phyloP scores from a whole-genome alignment of 352 stramenopile genomes.

The Phytophthora multivora region DNA sequence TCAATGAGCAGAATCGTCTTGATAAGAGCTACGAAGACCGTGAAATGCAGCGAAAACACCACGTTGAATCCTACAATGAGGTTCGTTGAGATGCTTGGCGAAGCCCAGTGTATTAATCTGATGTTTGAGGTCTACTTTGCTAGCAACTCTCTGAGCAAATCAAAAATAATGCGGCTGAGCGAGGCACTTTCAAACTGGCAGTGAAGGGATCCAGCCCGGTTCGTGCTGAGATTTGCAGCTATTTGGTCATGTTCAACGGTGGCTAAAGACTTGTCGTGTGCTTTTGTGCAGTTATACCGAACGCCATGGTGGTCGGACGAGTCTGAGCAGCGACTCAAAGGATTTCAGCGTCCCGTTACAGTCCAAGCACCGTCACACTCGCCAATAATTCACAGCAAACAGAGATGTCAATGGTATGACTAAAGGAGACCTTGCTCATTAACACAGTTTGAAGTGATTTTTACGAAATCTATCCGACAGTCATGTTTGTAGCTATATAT shows the following conservation, averaged over 20 bases:
- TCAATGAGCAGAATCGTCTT: conserved; percentile 21
- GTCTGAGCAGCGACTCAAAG: conserved; percentile 31
- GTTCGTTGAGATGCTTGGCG: conserved; percentile 8
- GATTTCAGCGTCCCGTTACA: conserved; percentile 23
- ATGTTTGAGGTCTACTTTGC: background rate
- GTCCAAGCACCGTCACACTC: conserved; percentile 15
- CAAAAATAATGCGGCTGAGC: conserved; percentile 28
- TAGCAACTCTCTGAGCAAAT: conserved; percentile 40
- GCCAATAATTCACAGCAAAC: conserved; percentile 40
- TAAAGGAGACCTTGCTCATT: conserved; percentile 12
- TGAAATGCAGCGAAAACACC: conserved; percentile 22
- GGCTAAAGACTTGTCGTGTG: background rate
- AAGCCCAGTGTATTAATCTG: background rate
- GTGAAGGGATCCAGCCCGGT: conserved; percentile 37
- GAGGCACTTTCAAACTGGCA: conserved; percentile 22
- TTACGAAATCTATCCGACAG: too few species aligned
- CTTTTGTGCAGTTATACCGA: conserved; percentile 29
- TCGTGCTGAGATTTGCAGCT: background rate
- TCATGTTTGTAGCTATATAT: too few species aligned
- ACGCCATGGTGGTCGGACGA: conserved; percentile 54
- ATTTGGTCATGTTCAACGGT: background rate
- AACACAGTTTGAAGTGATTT: too few species aligned
- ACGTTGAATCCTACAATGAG: conserved; percentile 14
- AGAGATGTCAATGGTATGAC: conserved; percentile 60
- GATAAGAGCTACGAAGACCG: conserved; percentile 16